Base-by-base conservation (phyloP, 2,329 filamentous ascomycete genomes). In the Cryphonectria radicalis region DNA sequence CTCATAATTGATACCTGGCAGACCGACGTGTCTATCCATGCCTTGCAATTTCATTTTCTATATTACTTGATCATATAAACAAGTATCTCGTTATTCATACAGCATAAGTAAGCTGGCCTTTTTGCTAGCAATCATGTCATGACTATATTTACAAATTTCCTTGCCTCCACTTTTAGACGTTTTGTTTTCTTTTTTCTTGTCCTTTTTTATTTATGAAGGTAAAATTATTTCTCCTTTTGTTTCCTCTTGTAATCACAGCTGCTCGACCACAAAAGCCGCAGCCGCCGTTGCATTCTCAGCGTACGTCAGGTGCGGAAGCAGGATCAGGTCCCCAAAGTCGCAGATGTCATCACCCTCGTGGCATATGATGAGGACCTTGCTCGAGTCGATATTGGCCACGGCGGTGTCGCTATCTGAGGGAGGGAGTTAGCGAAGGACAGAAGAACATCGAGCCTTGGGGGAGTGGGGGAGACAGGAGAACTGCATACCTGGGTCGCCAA, bases 301-400 rank as follows among this genome's bases (percentile, higher is more conserved):
- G 50, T 80, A 79, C 0, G 74, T 77, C 68, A 79, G 68, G 70
- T 80, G 79, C 22, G 74, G 65, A 4, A 71, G 65, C 22, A 73
- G 70, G 22, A 79, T 74, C 13, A 75, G 63, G 60, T 74, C 72
- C 10, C 77, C 77, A 6, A 71, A 59, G 14, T 74, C 70, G 70
- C 79, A 80, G 59, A 79, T 76, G 17, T 73, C 70, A 37, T 78
- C 77, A 2, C 70, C 70, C 0, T 67, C 42, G 42, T 77, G 74
- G 66, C 77, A 78, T 28, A 76, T 66, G 13, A 75, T 68, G 35
- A 75, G 19, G 25, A 72, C 73, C 53, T 70, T 75, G 17, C 66
- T 73, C 7, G 70, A 22, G 17, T 70, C 32, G 14, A 73, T 71
- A 5, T 74, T 74, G 8, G 71, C 42, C 7, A 77, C 74, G 4